Conservation (phyloP, 495 filamentous ascomycete species). For the Hypomontagnella submonticulosa region DNA sequence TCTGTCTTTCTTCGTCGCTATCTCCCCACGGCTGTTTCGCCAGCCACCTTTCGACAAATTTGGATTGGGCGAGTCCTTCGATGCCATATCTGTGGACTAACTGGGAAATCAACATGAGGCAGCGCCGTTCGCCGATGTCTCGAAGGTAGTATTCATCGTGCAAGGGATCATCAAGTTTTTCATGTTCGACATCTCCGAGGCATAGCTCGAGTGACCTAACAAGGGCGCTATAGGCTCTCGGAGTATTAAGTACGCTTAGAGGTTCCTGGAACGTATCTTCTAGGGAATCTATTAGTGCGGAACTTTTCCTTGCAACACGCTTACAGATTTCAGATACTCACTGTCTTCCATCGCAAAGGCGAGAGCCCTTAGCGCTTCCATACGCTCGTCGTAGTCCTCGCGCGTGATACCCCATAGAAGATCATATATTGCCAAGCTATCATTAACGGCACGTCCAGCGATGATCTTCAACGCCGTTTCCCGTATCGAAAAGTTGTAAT, state of each 20-base stretch:
- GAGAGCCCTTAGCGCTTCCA: slow-evolving; percentile 60
- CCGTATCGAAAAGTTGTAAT: slow-evolving; percentile 64
- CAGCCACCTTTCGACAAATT: slow-evolving; percentile 67
- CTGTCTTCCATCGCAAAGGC: slow-evolving; percentile 54
- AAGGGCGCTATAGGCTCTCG: slow-evolving; percentile 61
- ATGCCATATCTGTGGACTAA: slow-evolving; percentile 56
- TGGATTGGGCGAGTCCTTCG: slow-evolving; percentile 57
- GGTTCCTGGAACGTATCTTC: slow-evolving; percentile 40
- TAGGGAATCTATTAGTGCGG: slow-evolving; percentile 22
- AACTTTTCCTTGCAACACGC: not conserved
- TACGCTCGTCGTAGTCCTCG: slow-evolving; percentile 61
- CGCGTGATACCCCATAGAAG: slow-evolving; percentile 63
- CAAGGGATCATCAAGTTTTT: slow-evolving; percentile 56
- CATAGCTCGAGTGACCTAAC: slow-evolving; percentile 63
- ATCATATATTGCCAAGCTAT: slow-evolving; percentile 52
- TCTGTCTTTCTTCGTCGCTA: slow-evolving; percentile 53
- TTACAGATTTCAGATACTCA: slow-evolving; percentile 23
- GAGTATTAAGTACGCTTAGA: slow-evolving; percentile 49
- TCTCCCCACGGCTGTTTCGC: slow-evolving; percentile 66
- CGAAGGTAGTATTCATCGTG: slow-evolving; percentile 65
- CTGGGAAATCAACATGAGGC: slow-evolving; percentile 59
- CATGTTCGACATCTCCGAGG: slow-evolving; percentile 60
- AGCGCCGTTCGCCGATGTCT: slow-evolving; percentile 63
- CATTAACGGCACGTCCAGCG: slow-evolving; percentile 63
- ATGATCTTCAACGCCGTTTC: slow-evolving; percentile 64